Conservation (phyloP, 2,329 filamentous ascomycete genomes). For the Lachnellula willkommii region DNA sequence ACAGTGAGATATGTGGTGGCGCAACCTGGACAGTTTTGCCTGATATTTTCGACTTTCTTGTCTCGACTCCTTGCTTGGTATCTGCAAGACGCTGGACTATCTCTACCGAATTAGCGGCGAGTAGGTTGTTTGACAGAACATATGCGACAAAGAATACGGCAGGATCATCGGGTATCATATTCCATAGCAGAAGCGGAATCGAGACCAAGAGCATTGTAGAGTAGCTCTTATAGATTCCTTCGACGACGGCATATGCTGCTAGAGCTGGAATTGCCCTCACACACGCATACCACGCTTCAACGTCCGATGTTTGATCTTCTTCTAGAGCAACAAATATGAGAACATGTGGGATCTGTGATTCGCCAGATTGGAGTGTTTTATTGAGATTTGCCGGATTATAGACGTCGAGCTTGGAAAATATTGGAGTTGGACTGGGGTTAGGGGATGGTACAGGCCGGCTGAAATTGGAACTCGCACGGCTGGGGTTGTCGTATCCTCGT, state of each 20-base stretch:
- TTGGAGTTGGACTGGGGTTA: not conserved
- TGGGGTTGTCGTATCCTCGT: not conserved
- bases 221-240: constrained; percentile 57
- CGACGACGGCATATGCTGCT: constrained; percentile 55
- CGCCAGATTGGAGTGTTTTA: constrained; percentile 1
- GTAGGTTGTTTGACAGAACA: constrained; percentile 41
- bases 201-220: constrained; percentile 54
- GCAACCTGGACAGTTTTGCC: not conserved
- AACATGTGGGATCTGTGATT: constrained; percentile 43
- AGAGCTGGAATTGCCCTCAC: constrained; percentile 50
- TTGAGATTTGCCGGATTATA: constrained; percentile 8
- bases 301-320: constrained; percentile 50
- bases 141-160: constrained; percentile 55
- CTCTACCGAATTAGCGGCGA: constrained; percentile 3
- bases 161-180: constrained; percentile 51
- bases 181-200: constrained; percentile 55
- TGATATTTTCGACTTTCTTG: not conserved
- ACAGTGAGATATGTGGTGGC: not conserved
- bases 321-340: constrained; percentile 57
- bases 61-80: not conserved
- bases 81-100: constrained; percentile 1
- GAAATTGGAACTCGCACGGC: constrained; percentile 2
- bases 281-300: constrained; percentile 57
- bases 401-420: constrained; percentile 9
- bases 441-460: constrained; percentile 2